Evolutionary conservation across 106 monocot species (phyloP).

Genomic region (Acanthochlamys bracteata): DNA sequence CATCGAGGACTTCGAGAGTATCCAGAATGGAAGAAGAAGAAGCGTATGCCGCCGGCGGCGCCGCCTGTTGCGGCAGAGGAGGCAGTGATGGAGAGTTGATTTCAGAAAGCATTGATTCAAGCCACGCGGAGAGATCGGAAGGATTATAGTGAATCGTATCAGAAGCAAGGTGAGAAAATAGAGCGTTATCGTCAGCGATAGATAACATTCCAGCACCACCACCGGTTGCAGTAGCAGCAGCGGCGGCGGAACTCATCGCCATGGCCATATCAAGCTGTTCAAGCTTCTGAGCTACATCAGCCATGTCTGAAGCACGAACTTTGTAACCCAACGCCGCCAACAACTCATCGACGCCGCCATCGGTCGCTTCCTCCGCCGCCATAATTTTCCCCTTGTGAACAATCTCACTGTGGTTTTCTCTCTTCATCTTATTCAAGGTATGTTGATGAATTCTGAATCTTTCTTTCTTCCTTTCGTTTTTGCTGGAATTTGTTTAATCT

Average conservation of each 20-base stretch:
- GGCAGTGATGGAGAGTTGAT: constrained; percentile 45
- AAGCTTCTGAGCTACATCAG: constrained; percentile 90
- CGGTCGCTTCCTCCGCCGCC: constrained; percentile 18
- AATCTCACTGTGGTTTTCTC: constrained; percentile 28
- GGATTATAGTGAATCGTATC: constrained; percentile 84
- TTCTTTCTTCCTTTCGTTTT: no score
- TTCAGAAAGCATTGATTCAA: constrained; percentile 80
- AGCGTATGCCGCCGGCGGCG: not conserved
- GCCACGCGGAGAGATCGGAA: constrained; percentile 72
- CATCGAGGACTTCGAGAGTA: not conserved
- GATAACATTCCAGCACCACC: not conserved
- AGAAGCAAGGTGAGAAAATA: constrained; percentile 47
- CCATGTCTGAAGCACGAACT: constrained; percentile 78
- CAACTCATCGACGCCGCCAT: constrained; percentile 56
- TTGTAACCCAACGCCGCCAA: constrained; percentile 77
- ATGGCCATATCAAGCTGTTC: constrained; percentile 96
- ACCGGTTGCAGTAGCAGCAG: not conserved
- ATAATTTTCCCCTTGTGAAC: constrained; percentile 11
- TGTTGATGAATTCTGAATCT: not conserved
- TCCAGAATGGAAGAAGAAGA: constrained; percentile 1
- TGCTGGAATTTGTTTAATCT: no score
- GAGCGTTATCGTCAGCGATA: constrained; percentile 24
- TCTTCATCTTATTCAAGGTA: constrained; percentile 16
- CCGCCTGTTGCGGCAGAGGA: constrained; percentile 5
- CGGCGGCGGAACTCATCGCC: constrained; percentile 22